These are phyloP conservation scores for Capsicum chinense DNA, from an alignment of 257 asterid genomes.

Conservation along the genomic window DNA sequence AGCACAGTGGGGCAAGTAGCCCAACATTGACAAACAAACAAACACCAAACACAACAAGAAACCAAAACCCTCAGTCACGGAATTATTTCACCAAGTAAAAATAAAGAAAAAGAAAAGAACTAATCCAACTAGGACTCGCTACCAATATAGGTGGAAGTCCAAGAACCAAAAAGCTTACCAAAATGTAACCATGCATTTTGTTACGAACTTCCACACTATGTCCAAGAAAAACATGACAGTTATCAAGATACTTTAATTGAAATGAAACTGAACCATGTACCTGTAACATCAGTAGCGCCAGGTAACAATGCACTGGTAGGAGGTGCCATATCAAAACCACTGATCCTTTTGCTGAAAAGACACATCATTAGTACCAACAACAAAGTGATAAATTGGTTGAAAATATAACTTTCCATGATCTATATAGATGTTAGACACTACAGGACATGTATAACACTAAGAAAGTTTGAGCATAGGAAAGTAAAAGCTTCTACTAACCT, in stretches of 20 bases:
- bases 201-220: slow-evolving; percentile 81
- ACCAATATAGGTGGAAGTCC: slow-evolving; percentile 42
- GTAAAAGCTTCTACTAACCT: not conserved
- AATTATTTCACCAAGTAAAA: slow-evolving; percentile 62
- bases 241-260: slow-evolving; percentile 35
- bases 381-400: slow-evolving; percentile 33
- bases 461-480: not conserved
- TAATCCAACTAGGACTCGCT: slow-evolving; percentile 52
- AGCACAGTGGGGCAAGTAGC: slow-evolving; percentile 99
- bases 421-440: not conserved
- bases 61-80: slow-evolving; percentile 91
- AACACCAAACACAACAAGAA: slow-evolving; percentile 98
- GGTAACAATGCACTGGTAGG: slow-evolving; percentile 66
- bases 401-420: not conserved
- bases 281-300: slow-evolving; percentile 61
- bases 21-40: slow-evolving; percentile 99
- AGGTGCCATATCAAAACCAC: slow-evolving; percentile 99
- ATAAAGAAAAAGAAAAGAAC: slow-evolving; percentile 51
- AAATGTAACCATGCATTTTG: slow-evolving; percentile 77
- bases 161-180: slow-evolving; percentile 83
- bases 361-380: slow-evolving; percentile 38
- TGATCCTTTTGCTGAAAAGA: slow-evolving; percentile 84
- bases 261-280: slow-evolving; percentile 49
- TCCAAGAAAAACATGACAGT: slow-evolving; percentile 56
- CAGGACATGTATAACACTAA: not conserved